Evolutionary conservation across 2,329 filamentous ascomycete genomes (phyloP).

Genomic region (Trichoderma cornu-damae): DNA sequence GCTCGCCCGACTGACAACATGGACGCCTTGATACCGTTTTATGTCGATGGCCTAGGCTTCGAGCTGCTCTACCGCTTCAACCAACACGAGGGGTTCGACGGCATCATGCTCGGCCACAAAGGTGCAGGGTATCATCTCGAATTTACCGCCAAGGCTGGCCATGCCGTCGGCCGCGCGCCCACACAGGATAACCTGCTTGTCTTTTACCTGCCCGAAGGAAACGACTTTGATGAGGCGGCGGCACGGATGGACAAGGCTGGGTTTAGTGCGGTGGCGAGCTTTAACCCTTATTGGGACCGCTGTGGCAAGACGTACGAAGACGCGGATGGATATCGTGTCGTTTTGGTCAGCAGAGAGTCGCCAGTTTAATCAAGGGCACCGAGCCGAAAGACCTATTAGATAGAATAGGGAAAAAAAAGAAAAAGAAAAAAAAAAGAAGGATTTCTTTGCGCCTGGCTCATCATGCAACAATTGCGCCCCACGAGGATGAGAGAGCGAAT

Average conservation of each 20-base stretch:
- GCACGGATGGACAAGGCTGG: conserved; percentile 33
- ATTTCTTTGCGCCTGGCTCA: no score
- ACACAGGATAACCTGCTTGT: conserved; percentile 42
- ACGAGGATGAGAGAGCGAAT: no score
- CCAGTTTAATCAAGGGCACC: conserved; percentile 2
- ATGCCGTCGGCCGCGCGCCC: conserved; percentile 34
- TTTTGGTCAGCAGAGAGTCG: conserved; percentile 33
- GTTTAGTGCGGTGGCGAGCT: conserved; percentile 33
- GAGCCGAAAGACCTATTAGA: no score
- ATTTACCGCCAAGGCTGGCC: conserved; percentile 35
- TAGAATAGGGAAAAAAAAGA: background rate
- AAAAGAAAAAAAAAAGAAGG: no score
- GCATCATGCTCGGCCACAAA: conserved; percentile 38
- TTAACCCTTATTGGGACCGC: conserved; percentile 43
- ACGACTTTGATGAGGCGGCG: conserved; percentile 29
- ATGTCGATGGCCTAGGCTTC: conserved; percentile 39
- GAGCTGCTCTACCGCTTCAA: conserved; percentile 32
- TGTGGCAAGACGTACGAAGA: conserved; percentile 43
- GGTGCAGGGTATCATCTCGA: conserved; percentile 40
- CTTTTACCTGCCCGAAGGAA: conserved; percentile 37
- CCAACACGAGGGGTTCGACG: conserved; percentile 38
- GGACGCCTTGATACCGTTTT: conserved; percentile 37
- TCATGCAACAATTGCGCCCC: no score
- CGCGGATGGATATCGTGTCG: conserved; percentile 42
- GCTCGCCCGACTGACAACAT: conserved; percentile 40